Evolutionary conservation across 805 yeast genomes (phyloP).

Genomic region (Candida cerambycidarum): DNA sequence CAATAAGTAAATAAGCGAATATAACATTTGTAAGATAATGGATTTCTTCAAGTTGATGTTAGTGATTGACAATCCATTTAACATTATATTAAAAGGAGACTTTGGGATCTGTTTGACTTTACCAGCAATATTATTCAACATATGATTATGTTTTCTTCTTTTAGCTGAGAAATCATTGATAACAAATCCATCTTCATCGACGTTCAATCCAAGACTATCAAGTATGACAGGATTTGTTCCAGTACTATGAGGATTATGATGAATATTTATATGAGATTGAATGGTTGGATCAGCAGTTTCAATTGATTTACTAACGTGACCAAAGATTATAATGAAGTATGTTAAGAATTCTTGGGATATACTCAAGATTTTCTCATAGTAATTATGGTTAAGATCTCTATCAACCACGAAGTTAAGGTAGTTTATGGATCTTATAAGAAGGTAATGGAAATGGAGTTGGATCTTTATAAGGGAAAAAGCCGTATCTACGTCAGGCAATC

Average conservation of each 20-base stretch:
- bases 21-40: conserved; percentile 42
- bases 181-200: conserved; percentile 46
- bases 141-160: conserved; percentile 22
- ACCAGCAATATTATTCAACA: conserved; percentile 7
- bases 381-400: conserved; percentile 35
- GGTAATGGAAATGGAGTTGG: conserved; percentile 45
- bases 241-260: conserved; percentile 19
- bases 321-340: conserved; percentile 38
- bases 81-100: conserved; percentile 41
- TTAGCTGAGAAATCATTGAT: conserved; percentile 44
- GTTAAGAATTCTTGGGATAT: conserved; percentile 39
- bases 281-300: conserved; percentile 8
- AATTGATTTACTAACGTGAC: conserved; percentile 28
- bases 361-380: conserved; percentile 35
- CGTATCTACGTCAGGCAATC: conserved; percentile 39
- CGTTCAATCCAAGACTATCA: conserved; percentile 39
- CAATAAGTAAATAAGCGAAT: conserved; percentile 39
- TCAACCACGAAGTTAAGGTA: conserved; percentile 44
- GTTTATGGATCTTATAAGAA: conserved; percentile 42
- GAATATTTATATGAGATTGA: conserved; percentile 12
- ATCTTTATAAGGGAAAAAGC: conserved; percentile 41
- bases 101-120: conserved; percentile 30
- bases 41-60: conserved; percentile 44
- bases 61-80: conserved; percentile 44
- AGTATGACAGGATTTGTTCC: conserved; percentile 26